A percentile compares a stretch with the other conserved stretches of the same genome.
Evolutionary conservation across 805 yeast genomes (phyloP).

Genomic region (Saccharomycopsis sp.): DNA sequence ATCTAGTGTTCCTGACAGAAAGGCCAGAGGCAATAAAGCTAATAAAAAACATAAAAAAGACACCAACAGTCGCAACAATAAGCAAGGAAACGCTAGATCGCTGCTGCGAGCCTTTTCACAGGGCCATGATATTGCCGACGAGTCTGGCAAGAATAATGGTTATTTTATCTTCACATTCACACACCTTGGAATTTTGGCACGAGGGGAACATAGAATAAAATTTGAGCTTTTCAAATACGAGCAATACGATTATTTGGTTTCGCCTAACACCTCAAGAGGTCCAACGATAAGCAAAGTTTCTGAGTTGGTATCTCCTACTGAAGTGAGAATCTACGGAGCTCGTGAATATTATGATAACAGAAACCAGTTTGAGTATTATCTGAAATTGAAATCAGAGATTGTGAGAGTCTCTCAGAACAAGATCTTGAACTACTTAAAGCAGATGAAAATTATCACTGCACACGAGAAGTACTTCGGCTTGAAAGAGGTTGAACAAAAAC

Average conservation of each 20-base stretch:
- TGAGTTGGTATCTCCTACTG: conserved; percentile 6
- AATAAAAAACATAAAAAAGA: not conserved
- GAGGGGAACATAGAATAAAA: conserved; percentile 13
- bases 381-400: conserved; percentile 4
- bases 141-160: not conserved
- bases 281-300: conserved; percentile 9
- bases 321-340: conserved; percentile 17
- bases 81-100: not conserved
- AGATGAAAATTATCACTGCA: conserved; percentile 9
- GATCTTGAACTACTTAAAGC: conserved; percentile 9
- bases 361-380: conserved; percentile 6
- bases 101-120: not conserved
- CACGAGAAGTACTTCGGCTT: not conserved
- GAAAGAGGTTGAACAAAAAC: not conserved
- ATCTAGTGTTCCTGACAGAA: not conserved
- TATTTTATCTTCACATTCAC: conserved; percentile 9
- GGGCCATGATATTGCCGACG: too few relatives aligned
- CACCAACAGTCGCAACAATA: not conserved
- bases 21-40: not conserved
- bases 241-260: conserved; percentile 2
- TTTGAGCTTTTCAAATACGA: conserved; percentile 19
- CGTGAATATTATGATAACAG: conserved; percentile 16
- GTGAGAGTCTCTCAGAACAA: not conserved
- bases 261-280: not conserved
- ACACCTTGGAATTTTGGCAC: conserved; percentile 16